Base-by-base conservation (phyloP, 129 eudicot genomes). In the Pulicaria dysenterica region DNA sequence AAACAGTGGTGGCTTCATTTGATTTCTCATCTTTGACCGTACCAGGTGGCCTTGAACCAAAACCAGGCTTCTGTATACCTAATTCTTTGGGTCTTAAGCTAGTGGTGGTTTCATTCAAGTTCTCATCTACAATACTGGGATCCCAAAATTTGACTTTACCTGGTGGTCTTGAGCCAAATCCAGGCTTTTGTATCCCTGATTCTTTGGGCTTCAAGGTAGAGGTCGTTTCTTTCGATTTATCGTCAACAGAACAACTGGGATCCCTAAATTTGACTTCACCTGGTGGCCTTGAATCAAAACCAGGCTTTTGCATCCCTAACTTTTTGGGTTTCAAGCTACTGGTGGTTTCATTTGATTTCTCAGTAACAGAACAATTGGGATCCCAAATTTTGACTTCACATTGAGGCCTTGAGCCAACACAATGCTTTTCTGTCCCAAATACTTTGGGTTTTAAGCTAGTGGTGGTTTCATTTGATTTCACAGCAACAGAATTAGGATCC, bases 261-360 rank as follows among this genome's bases (percentile, higher is more conserved):
- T 49, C 73, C 37, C 9, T 36, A 15, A 36, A 36, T 9, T 9
- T 53, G 3, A 17, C 19, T 6, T 86, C 84, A 6, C 88, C 84
- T 7, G 50, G 7, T 42, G 69, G 49, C n/a, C 3, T 42, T 41
- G 38, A 44, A 3, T 12, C 7, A 8, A 16, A 16, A n/a, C 24
- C 17, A 64, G 37, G 37, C 8, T 4, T 73, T 31, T 8, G 44
- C 8, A 13, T 8, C 31, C 41, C 54, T 13, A 15, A 19, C 3
- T 43, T 15, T 13, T 34, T 42, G 12, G 13, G 9, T 19, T 71
- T 10, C 24, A 48, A 45, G 50, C 6, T 38, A 17, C 14, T 24
- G 31, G 31, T 24, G 31, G 31, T 24, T 24, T 24, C 31, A 24
- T 24, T 24, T 24, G 31, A 24, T 24, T 24, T 24, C 31, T 24